Conservation (phyloP, 2,329 filamentous ascomycete species). For the Fusarium floridanum region DNA sequence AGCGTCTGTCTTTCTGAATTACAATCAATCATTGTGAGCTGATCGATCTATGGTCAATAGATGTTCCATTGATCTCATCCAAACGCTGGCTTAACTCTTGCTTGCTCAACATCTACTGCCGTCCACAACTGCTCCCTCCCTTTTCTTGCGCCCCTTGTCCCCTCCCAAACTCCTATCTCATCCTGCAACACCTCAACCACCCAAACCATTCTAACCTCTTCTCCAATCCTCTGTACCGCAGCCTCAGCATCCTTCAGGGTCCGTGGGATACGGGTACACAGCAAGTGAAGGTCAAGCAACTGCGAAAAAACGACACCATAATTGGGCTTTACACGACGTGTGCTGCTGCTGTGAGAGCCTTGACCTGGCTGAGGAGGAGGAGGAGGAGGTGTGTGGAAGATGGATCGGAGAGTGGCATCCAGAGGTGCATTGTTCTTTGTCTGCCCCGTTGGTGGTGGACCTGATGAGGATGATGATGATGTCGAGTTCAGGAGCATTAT, state of each 20-base stretch:
- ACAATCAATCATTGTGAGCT: neutral
- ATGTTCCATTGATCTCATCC: constrained; percentile 3
- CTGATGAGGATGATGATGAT: constrained; percentile 27
- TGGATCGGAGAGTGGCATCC: constrained; percentile 63
- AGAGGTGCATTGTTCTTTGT: constrained; percentile 32
- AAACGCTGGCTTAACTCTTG: constrained; percentile 58
- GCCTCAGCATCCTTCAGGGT: constrained; percentile 56
- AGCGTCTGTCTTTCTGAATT: neutral
- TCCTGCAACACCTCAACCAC: constrained; percentile 66
- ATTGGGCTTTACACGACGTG: constrained; percentile 58
- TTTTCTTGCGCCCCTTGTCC: constrained; percentile 45
- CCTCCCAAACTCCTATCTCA: constrained; percentile 61
- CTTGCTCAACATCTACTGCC: constrained; percentile 58
- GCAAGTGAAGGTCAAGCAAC: constrained; percentile 67
- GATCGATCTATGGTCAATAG: neutral
- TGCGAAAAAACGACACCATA: constrained; percentile 69
- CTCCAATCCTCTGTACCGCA: constrained; percentile 7
- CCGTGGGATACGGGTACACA: constrained; percentile 61
- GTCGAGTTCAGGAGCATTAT: constrained; percentile 69
- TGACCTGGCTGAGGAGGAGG: constrained; percentile 43
- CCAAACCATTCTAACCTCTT: constrained; percentile 52
- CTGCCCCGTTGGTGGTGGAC: constrained; percentile 1
- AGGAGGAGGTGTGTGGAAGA: constrained; percentile 57
- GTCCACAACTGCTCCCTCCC: constrained; percentile 68
- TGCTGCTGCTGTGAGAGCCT: constrained; percentile 26